These are phyloP conservation scores for Houttuynia cordata DNA, from an alignment of 164 flowering plant genomes.

Conservation along the genomic window DNA sequence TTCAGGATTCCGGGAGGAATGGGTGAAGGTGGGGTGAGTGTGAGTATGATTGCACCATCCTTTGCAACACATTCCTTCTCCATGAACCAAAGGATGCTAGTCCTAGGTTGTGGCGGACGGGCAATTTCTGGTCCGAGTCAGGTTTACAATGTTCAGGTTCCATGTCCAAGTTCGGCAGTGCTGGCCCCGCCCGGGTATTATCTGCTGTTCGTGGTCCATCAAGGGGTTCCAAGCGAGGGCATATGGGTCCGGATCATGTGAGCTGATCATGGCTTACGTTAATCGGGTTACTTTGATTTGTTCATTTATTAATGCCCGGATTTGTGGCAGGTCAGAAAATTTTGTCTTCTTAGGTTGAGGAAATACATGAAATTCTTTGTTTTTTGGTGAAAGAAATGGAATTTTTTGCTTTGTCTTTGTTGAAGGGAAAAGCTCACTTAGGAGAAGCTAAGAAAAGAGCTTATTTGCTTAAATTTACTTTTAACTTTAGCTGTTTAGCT, in stretches of 20 bases:
- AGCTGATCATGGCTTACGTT: too few species aligned
- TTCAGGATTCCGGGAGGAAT: conserved; percentile 15
- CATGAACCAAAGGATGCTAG: conserved; percentile 40
- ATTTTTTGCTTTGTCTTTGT: too few species aligned
- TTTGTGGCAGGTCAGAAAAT: too few species aligned
- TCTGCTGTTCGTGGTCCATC: conserved; percentile 27
- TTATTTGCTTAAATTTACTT: too few species aligned
- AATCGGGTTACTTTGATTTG: too few species aligned
- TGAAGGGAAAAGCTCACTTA: too few species aligned
- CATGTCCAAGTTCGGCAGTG: conserved; percentile 16
- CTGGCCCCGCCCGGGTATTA: conserved; percentile 40
- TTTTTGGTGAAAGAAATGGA: too few species aligned
- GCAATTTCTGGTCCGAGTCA: background rate
- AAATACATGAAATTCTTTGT: too few species aligned
- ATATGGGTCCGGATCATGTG: conserved; percentile 29
- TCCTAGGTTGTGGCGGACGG: conserved; percentile 13
- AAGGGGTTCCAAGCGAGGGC: conserved; percentile 30
- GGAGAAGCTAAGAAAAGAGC: too few species aligned
- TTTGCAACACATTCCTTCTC: conserved; percentile 11
- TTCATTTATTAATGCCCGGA: too few species aligned
- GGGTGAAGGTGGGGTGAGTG: conserved; percentile 5
- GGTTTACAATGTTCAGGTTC: conserved; percentile 12
- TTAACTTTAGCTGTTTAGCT: too few species aligned
- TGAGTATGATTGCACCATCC: conserved; percentile 19
- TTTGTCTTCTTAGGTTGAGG: too few species aligned